A percentile compares a stretch with the other conserved stretches of the same genome.
Conservation (phyloP, 441 rosid genomes). For the Hypseocharis bilobata region DNA sequence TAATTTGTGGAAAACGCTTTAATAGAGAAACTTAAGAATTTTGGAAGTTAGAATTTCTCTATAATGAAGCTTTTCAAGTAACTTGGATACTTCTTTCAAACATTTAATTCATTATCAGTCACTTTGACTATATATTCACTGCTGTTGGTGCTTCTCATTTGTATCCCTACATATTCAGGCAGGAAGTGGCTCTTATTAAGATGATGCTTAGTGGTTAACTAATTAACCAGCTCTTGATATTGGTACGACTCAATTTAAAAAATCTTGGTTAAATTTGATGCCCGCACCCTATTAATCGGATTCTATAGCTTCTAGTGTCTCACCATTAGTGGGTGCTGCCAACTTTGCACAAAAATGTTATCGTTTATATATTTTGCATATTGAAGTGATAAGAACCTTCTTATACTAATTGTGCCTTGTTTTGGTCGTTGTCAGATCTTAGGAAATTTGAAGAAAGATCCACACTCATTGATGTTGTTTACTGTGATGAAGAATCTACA, state of each 20-base stretch:
- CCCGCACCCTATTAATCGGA: background rate
- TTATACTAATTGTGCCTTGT: constrained; percentile 11
- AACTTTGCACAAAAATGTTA: background rate
- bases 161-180: background rate
- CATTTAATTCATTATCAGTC: background rate
- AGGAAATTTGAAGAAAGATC: constrained; percentile 64
- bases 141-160: background rate
- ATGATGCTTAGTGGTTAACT: background rate
- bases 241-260: background rate
- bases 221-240: background rate
- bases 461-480: constrained; percentile 63
- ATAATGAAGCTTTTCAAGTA: background rate
- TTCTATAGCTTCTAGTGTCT: background rate
- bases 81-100: background rate
- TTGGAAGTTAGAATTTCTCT: background rate
- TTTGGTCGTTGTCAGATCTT: constrained; percentile 49
- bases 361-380: constrained; percentile 10
- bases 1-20: background rate
- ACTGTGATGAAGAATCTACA: constrained; percentile 72
- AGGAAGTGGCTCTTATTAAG: background rate
- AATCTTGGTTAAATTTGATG: background rate
- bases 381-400: background rate
- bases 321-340: background rate
- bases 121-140: background rate
- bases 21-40: background rate